Evolutionary conservation across 495 filamentous ascomycete genomes (phyloP), one percentile per base, ranked within the genome.

Genomic region (Talaromyces trachyspermus): DNA sequence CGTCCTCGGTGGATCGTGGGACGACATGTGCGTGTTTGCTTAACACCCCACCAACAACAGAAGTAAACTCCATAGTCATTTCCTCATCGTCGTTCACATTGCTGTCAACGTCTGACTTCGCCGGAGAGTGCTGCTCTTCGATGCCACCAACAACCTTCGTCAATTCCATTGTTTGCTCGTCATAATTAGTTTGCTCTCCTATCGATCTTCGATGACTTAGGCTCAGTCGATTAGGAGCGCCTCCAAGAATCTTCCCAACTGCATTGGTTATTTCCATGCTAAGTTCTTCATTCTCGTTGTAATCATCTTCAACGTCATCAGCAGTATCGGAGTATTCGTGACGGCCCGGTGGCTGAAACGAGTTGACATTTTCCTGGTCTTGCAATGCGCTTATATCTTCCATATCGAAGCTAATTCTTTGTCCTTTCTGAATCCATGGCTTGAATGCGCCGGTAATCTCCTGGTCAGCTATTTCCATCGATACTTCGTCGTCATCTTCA

Each of bases 211-310:
- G 66, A 54, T 59, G 64, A 35, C 54, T 47, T 12, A 49, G 45
- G 38, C 64, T 70, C 50, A 65, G 54, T 23, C 63, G 59, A 24
- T 54, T 58, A 19, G 56, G 62, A 47, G 61, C 49, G 30, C 72
- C 69, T n/a, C 75, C 65, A 22, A 89, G 64, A 41, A 97, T 95
- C 3, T 82, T 77, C n/a, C 91, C 91, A 48, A 95, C 65, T 10
- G 81, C 85, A 48, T 74, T 78, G 1, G 89, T 95, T 40, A 95
- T 79, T 48, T 95, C 89, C 86, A 90, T 89, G 8, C 83, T 87
- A 59, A 88, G 76, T 23, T 88, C 85, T 47, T 85, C 83, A 29
- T 77, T 74, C 15, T 60, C 58, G 12, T 71, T 55, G 3, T 58
- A 61, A 40, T 48, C 49, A 52, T 70, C 56, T 52, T 55, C 46